Percentiles rank a stretch among this genome's conserved stretches.
phyloP scores from a whole-genome alignment of 345 rosid genomes.

The Gossypium anomalum region DNA sequence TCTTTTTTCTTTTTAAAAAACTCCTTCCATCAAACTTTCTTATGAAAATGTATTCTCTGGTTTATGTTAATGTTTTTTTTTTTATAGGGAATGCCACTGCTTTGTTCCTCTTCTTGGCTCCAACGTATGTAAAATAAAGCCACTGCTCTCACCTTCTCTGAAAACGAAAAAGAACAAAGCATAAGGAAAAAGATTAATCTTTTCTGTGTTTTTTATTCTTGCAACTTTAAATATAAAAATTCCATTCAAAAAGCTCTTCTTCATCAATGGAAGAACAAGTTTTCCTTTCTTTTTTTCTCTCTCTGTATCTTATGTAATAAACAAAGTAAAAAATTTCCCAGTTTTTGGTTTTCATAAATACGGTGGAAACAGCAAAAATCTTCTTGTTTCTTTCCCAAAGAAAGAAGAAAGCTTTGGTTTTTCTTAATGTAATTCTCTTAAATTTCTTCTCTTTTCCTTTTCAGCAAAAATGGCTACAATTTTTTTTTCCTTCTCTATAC shows the following conservation, averaged over 20 bases:
- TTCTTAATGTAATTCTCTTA: background rate
- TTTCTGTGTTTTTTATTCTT: conserved; percentile 2
- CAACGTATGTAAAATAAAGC: conserved; percentile 44
- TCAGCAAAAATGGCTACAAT: background rate
- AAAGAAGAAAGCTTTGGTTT: background rate
- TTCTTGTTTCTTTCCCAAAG: background rate
- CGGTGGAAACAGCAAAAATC: conserved; percentile 1
- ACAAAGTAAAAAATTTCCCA: background rate
- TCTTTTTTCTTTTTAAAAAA: background rate
- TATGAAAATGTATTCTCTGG: background rate
- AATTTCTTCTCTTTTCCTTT: background rate
- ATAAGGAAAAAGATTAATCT: background rate
- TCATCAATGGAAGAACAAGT: background rate
- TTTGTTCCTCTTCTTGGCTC: conserved; percentile 88
- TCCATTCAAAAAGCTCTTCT: background rate
- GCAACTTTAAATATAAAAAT: background rate
- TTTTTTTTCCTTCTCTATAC: background rate
- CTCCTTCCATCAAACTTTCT: background rate
- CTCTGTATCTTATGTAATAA: background rate
- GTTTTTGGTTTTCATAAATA: background rate
- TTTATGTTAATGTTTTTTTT: background rate
- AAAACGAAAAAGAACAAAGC: background rate
- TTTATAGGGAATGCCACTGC: conserved; percentile 93
- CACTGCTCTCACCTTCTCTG: background rate
- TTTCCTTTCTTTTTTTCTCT: background rate